Conservation (phyloP, 2,329 filamentous ascomycete genomes). For the Ceratocystis huliohia region DNA sequence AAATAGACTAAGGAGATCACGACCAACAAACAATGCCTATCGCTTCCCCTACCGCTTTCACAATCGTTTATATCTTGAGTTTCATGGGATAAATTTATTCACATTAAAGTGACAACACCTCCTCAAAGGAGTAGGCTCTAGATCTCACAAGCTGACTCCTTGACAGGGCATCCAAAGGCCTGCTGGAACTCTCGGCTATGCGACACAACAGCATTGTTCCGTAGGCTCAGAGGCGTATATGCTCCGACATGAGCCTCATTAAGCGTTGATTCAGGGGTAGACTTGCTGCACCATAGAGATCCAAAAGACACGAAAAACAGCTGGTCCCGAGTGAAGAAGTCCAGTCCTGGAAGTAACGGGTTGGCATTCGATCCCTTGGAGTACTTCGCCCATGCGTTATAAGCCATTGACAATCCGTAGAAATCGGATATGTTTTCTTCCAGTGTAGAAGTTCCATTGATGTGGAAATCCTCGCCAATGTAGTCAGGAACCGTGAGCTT, state of each 20-base stretch:
- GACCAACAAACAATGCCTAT: no score
- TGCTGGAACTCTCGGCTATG: neutral
- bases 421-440: constrained; percentile 63
- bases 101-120: no score
- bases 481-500: constrained; percentile 32
- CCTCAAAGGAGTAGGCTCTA: neutral
- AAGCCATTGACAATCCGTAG: constrained; percentile 51
- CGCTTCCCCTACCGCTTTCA: no score
- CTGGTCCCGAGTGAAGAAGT: constrained; percentile 52
- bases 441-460: constrained; percentile 51
- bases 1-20: no score
- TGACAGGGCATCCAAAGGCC: neutral
- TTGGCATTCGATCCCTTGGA: constrained; percentile 37
- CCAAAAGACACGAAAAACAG: constrained; percentile 56
- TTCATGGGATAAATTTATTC: no score
- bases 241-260: neutral
- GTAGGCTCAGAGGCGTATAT: neutral
- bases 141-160: constrained; percentile 4
- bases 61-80: no score
- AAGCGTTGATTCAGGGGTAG: constrained; percentile 13
- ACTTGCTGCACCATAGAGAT: constrained; percentile 56
- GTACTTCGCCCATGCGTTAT: constrained; percentile 51
- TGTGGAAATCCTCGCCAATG: constrained; percentile 28
- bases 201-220: neutral
- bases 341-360: constrained; percentile 45